Percentiles rank a stretch among this genome's conserved stretches.
These are phyloP conservation scores for Hirschioporus abietinus DNA, from an alignment of 768 basidiomycete species.

Conservation along the genomic window DNA sequence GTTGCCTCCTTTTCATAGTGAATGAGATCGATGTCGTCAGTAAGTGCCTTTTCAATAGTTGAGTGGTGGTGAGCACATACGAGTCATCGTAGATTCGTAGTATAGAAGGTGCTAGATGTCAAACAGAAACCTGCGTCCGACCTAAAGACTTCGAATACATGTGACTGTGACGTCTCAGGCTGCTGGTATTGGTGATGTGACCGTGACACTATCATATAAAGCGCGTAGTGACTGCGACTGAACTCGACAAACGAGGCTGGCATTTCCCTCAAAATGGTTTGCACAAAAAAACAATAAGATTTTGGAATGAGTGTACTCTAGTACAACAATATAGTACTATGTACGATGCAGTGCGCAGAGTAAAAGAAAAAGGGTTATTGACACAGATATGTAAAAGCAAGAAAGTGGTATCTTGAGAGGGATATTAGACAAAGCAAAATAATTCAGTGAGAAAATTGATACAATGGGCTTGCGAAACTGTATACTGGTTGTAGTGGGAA, in stretches of 20 bases:
- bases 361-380: neutral
- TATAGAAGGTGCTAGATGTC: neutral
- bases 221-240: too few species aligned
- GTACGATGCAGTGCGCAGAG: neutral
- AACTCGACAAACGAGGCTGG: too few species aligned
- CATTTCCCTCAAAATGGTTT: too few species aligned
- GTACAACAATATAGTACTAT: neutral
- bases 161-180: neutral
- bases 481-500: neutral
- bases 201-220: too few species aligned
- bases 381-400: neutral
- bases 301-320: neutral
- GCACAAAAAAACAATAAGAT: neutral
- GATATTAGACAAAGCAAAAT: neutral
- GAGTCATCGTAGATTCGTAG: neutral
- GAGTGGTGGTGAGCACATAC: neutral
- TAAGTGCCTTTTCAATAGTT: neutral
- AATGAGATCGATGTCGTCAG: neutral
- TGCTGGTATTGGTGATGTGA: too few species aligned
- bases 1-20: slow-evolving; percentile 10
- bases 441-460: neutral
- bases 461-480: neutral
- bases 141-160: neutral
- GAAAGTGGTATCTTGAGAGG: neutral
- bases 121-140: neutral